Evolutionary conservation across 192 early-diverging fungal species (phyloP).

Genomic region (Dispira simplex): DNA sequence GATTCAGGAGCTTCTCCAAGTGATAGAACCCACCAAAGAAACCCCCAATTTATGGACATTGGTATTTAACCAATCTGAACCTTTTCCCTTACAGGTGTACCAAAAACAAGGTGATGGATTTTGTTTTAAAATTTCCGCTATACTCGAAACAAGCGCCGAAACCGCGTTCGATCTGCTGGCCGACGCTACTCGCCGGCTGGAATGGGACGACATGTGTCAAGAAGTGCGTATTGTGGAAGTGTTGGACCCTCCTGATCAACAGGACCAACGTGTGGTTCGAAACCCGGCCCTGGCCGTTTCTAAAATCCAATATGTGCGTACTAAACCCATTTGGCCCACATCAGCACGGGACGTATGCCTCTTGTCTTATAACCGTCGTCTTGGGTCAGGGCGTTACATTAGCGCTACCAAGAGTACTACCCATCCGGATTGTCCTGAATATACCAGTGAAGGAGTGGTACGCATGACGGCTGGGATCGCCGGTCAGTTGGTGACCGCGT

Average conservation of each 20-base stretch:
- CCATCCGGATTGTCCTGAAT: slow-evolving; percentile 20
- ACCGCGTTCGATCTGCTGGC: slow-evolving; percentile 30
- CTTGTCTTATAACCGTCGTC: slow-evolving; percentile 19
- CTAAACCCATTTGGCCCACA: slow-evolving; percentile 32
- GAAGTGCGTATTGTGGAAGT: slow-evolving; percentile 18
- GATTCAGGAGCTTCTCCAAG: background rate
- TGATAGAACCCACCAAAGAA: background rate
- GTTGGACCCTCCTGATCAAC: slow-evolving; percentile 13
- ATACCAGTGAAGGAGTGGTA: slow-evolving; percentile 19
- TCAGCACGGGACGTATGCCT: slow-evolving; percentile 28
- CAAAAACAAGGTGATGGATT: background rate
- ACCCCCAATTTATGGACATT: background rate
- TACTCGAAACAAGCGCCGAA: background rate
- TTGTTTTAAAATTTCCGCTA: slow-evolving; percentile 7
- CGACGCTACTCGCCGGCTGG: slow-evolving; percentile 19
- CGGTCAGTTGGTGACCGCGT: slow-evolving; percentile 22
- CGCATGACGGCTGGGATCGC: slow-evolving; percentile 31
- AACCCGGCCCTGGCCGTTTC: too few species aligned
- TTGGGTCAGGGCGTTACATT: slow-evolving; percentile 12
- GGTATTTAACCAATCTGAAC: background rate
- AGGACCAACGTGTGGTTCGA: too few species aligned
- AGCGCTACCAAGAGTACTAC: slow-evolving; percentile 26
- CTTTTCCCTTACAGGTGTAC: slow-evolving; percentile 3
- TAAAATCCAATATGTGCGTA: slow-evolving; percentile 27
- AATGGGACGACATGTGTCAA: slow-evolving; percentile 33